A percentile compares a stretch with the other conserved stretches of the same genome.
These are phyloP conservation scores for Cynara cardunculus DNA, from an alignment of 129 eudicot species.

Conservation along the genomic window DNA sequence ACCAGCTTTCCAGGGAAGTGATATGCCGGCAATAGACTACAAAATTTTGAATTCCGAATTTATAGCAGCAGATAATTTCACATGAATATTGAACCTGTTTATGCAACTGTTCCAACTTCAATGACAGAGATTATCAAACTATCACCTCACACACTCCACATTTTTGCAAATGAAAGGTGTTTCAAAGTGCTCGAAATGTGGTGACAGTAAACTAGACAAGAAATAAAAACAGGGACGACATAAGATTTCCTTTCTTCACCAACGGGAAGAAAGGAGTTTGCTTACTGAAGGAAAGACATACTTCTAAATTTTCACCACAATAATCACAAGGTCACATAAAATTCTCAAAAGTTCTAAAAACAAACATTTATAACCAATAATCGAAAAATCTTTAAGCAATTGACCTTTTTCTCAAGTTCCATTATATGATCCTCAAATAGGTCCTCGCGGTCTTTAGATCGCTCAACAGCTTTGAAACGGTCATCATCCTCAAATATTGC, in stretches of 20 bases:
- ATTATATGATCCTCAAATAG: conserved; percentile 57
- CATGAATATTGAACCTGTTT: too few relatives aligned
- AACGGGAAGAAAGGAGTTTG: not conserved
- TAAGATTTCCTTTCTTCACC: not conserved
- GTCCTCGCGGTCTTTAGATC: conserved; percentile 85
- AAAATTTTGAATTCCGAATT: too few relatives aligned
- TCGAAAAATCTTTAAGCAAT: not conserved
- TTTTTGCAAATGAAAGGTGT: too few relatives aligned
- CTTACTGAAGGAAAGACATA: not conserved
- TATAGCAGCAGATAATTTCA: too few relatives aligned
- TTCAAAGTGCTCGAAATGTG: too few relatives aligned
- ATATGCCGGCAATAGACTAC: too few relatives aligned
- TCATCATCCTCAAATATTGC: conserved; percentile 80
- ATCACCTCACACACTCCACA: too few relatives aligned
- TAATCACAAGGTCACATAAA: not conserved
- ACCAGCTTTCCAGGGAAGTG: too few relatives aligned
- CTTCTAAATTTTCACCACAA: not conserved
- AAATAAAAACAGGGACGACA: not conserved
- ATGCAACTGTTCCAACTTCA: too few relatives aligned
- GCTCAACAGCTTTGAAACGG: conserved; percentile 80
- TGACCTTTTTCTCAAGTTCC: conserved; percentile 81
- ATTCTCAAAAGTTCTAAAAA: not conserved
- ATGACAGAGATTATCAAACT: too few relatives aligned
- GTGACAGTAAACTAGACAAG: too few relatives aligned
- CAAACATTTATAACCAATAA: not conserved